Conservation (phyloP, 1,139 yeast species). For the Barnettozyma hawaiiensis region DNA sequence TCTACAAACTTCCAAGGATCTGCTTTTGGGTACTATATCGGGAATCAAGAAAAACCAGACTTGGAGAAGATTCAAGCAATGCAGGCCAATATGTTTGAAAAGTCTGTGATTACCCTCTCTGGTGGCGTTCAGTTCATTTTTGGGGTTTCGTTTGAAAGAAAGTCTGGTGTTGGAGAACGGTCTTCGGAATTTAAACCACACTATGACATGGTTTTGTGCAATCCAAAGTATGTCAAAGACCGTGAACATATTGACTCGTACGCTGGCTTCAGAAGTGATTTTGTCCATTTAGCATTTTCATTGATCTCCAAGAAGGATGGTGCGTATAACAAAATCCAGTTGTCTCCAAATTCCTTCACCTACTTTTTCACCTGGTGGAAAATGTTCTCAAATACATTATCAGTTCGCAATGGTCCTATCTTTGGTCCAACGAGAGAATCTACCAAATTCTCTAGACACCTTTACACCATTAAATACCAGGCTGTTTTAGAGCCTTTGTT, state of each 20-base stretch:
- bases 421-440: constrained; percentile 43
- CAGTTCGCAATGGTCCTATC: constrained; percentile 66
- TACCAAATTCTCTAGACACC: constrained; percentile 69
- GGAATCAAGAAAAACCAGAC: constrained; percentile 26
- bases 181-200: constrained; percentile 62
- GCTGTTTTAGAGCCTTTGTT: constrained; percentile 68
- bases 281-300: constrained; percentile 71
- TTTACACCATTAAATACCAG: constrained; percentile 77
- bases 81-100: constrained; percentile 35
- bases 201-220: constrained; percentile 55
- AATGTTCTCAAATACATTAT: constrained; percentile 67
- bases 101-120: constrained; percentile 48
- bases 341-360: constrained; percentile 62
- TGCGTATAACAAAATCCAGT: constrained; percentile 66
- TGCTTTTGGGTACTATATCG: constrained; percentile 49
- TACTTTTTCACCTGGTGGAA: constrained; percentile 86
- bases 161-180: constrained; percentile 33
- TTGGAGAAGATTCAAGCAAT: constrained; percentile 20
- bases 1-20: constrained; percentile 39
- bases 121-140: constrained; percentile 58
- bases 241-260: constrained; percentile 62
- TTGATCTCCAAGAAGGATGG: constrained; percentile 43
- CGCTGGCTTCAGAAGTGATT: constrained; percentile 70
- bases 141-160: constrained; percentile 56
- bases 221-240: constrained; percentile 55